Evolutionary conservation across 2,329 filamentous ascomycete species (phyloP).

Genomic region (Coniochaeta sp.): DNA sequence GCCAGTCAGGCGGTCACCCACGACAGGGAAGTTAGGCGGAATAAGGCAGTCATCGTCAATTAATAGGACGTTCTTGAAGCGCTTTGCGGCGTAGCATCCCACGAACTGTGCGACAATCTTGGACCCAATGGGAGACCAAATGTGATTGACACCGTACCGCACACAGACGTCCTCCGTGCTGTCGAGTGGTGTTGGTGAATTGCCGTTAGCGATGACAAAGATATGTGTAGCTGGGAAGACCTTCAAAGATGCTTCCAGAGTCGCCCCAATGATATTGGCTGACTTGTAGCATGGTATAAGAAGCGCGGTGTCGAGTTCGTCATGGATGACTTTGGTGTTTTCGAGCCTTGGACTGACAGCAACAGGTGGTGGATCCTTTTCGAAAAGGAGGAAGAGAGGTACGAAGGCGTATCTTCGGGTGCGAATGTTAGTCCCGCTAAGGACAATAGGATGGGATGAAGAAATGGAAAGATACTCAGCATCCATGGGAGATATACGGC

Average conservation of each 20-base stretch:
- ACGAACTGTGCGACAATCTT: constrained; percentile 44
- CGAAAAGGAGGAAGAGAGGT: constrained; percentile 18
- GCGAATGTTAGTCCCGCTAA: neutral
- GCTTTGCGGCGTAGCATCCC: constrained; percentile 34
- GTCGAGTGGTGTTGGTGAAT: constrained; percentile 35
- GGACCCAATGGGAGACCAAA: constrained; percentile 39
- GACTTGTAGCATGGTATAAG: constrained; percentile 9
- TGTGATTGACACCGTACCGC: constrained; percentile 35
- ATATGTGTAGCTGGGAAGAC: constrained; percentile 37
- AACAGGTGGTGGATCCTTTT: constrained; percentile 19
- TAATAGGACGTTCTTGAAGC: constrained; percentile 36
- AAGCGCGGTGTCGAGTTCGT: neutral
- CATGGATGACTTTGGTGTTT: constrained; percentile 19
- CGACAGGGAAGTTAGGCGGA: constrained; percentile 38
- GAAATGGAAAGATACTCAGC: too few species aligned
- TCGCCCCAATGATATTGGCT: neutral
- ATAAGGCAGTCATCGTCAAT: constrained; percentile 43
- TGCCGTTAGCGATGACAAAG: constrained; percentile 41
- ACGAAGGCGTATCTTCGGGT: constrained; percentile 9
- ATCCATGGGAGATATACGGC: too few species aligned
- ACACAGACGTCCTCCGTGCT: constrained; percentile 37
- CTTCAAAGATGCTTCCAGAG: constrained; percentile 17
- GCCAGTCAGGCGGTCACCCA: constrained; percentile 32
- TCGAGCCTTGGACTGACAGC: constrained; percentile 15
- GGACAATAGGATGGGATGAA: constrained; percentile 16